Conservation (phyloP, 805 yeast species). For the Myxozyma melibiosi region DNA sequence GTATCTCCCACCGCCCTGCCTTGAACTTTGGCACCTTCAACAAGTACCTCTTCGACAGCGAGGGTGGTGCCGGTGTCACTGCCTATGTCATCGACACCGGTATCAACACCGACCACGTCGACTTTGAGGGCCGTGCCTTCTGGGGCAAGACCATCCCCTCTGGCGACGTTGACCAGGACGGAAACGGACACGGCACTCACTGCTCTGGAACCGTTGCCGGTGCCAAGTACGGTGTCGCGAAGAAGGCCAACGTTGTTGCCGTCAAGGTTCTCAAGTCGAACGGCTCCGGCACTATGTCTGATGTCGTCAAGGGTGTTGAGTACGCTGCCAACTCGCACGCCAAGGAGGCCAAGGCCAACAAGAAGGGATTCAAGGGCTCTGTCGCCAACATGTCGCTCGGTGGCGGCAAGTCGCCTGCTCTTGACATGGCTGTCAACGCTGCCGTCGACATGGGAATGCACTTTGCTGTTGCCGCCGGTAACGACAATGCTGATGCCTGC, state of each 20-base stretch:
- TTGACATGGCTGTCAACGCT: slow-evolving; percentile 61
- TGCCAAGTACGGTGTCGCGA: slow-evolving; percentile 60
- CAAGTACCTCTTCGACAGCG: slow-evolving; percentile 61
- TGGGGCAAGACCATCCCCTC: slow-evolving; percentile 63
- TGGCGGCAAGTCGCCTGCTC: slow-evolving; percentile 58
- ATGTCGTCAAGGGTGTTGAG: slow-evolving; percentile 65
- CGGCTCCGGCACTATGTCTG: slow-evolving; percentile 63
- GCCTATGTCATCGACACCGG: slow-evolving; percentile 62
- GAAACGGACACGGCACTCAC: slow-evolving; percentile 68
- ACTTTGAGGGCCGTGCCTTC: slow-evolving; percentile 61
- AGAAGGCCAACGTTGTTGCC: slow-evolving; percentile 59
- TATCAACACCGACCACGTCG: slow-evolving; percentile 55
- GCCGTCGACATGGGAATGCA: slow-evolving; percentile 59
- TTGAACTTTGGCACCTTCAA: slow-evolving; percentile 60
- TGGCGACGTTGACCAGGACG: slow-evolving; percentile 52
- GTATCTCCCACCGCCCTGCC: slow-evolving; percentile 67
- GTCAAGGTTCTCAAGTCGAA: slow-evolving; percentile 61
- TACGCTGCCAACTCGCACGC: slow-evolving; percentile 56
- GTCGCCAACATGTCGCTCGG: slow-evolving; percentile 66
- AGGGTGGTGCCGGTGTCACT: slow-evolving; percentile 63
- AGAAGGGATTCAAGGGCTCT: slow-evolving; percentile 58
- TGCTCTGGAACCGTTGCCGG: slow-evolving; percentile 69
- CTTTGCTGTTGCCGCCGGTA: slow-evolving; percentile 66
- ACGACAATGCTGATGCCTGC: slow-evolving; percentile 63
- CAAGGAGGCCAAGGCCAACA: slow-evolving; percentile 41